Conservation (phyloP, 345 rosid species). For the Arabidopsis suecica region DNA sequence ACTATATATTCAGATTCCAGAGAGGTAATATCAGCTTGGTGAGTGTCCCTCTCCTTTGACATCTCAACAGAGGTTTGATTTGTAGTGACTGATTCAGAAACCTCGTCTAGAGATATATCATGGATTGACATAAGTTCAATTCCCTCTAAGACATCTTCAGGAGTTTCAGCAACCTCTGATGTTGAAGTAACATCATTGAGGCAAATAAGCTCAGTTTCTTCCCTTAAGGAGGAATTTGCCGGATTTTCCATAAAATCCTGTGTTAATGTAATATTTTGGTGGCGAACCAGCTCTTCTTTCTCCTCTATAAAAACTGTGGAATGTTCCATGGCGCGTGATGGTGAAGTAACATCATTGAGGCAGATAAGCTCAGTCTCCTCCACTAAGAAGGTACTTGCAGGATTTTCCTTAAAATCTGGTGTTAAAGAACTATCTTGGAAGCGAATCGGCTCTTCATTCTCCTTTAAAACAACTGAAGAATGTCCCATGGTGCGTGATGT, state of each 20-base stretch:
- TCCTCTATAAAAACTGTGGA: background rate
- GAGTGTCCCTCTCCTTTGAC: conserved; percentile 40
- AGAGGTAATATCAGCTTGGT: conserved; percentile 28
- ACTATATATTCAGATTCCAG: conserved; percentile 38
- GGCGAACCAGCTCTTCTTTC: conserved; percentile 6
- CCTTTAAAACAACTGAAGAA: conserved; percentile 38
- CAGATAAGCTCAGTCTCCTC: conserved; percentile 18
- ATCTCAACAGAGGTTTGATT: conserved; percentile 43
- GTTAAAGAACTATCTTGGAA: conserved; percentile 7
- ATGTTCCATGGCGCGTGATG: conserved; percentile 30
- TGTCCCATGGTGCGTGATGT: conserved; percentile 28
- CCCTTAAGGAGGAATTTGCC: background rate
- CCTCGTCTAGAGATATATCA: conserved; percentile 11
- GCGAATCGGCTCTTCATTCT: conserved; percentile 26
- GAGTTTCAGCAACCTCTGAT: conserved; percentile 32
- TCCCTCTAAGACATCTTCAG: conserved; percentile 42
- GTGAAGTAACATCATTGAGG: conserved; percentile 5
- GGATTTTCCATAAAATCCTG: background rate
- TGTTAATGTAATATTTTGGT: conserved; percentile 3
- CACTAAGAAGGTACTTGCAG: background rate
- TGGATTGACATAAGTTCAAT: conserved; percentile 34
- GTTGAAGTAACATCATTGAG: conserved; percentile 25
- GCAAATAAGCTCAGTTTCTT: conserved; percentile 17
- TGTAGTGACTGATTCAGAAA: conserved; percentile 36
- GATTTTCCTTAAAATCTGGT: background rate